Base-by-base conservation (phyloP, 441 rosid genomes). In the Euphorbia celastroides region DNA sequence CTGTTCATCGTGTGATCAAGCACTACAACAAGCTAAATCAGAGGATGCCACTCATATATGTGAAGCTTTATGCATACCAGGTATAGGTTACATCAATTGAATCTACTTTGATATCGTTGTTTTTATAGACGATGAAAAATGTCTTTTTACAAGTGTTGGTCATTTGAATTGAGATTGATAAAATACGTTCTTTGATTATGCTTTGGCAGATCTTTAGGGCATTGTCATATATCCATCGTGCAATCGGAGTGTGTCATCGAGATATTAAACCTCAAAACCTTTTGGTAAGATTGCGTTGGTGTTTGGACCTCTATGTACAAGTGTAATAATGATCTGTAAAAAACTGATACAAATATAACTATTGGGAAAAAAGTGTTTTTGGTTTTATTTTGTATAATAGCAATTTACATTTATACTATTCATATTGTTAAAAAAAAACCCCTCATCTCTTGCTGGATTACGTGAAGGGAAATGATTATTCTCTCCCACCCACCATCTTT, bases 211-310 rank as follows among this genome's bases (percentile, higher is more conserved):
- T 94, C 51, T 91, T 89, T 80, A 86, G 97, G 74, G 86, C 96
- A 26, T 80, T 94, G 82, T 84, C 92, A 22, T 94, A 89, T 72
- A 86, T 91, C 74, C 99, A 94, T 77, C 72, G 85, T 46, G 74
- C 87, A 57, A 86, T 89, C 80, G 96, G 96, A 52, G 92, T 91
- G 55, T 93, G 99, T 67, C 99, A 93, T 75, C 87, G 97, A n/a
- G 99, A 93, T 79, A 88, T 94, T 34, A 94, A 94, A 77, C 99
- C 99, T 63, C 99, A 91, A 77, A 94, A 91, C 81, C 90, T 94
- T 78, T 78, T 93, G 93, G 99, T 93, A 82, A 60, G 83, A 31
- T 57, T 42, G 31, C n/a, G 3, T 57, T 13, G 26, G 27, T 32
- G 32, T 60, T 55, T 36, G n/a, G 50, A 42, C 57, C 57, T 59